These are phyloP conservation scores for Capillidium heterosporum DNA, from an alignment of 371 early-diverging fungal species.

Conservation along the genomic window DNA sequence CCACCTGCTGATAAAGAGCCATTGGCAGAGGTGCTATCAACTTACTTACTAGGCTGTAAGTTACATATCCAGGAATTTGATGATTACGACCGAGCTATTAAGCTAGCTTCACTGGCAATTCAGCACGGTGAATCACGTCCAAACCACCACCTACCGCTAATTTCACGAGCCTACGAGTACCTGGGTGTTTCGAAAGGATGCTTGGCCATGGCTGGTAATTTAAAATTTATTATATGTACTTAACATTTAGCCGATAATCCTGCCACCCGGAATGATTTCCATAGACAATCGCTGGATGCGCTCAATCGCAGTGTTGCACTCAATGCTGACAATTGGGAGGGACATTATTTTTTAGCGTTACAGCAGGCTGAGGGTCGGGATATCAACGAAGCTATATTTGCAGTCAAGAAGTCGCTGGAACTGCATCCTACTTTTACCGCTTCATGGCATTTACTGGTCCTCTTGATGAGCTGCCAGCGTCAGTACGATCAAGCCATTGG, in stretches of 20 bases:
- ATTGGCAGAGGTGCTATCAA: slow-evolving; percentile 4
- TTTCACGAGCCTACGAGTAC: slow-evolving; percentile 23
- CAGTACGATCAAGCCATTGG: slow-evolving; percentile 39
- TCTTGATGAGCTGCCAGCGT: slow-evolving; percentile 49
- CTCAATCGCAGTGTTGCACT: slow-evolving; percentile 29
- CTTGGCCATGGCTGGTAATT: neutral
- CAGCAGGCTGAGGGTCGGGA: slow-evolving; percentile 69
- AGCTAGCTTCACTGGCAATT: slow-evolving; percentile 23
- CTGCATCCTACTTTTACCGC: slow-evolving; percentile 37
- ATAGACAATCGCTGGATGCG: slow-evolving; percentile 39
- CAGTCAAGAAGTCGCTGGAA: slow-evolving; percentile 37
- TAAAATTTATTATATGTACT: neutral
- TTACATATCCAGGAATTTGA: slow-evolving; percentile 26
- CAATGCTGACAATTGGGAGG: slow-evolving; percentile 25
- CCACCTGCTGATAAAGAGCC: slow-evolving; percentile 9
- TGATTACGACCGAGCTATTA: slow-evolving; percentile 22
- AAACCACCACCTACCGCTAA: slow-evolving; percentile 11
- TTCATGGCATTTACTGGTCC: slow-evolving; percentile 73
- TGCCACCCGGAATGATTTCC: slow-evolving; percentile 38
- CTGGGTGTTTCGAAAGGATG: slow-evolving; percentile 40
- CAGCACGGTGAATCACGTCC: slow-evolving; percentile 12
- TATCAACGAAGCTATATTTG: slow-evolving; percentile 39
- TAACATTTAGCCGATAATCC: slow-evolving; percentile 13
- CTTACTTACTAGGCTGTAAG: slow-evolving; percentile 8
- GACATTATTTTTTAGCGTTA: slow-evolving; percentile 57